These are phyloP conservation scores for Cicer yamashitae DNA, from an alignment of 306 rosid genomes.

Conservation along the genomic window DNA sequence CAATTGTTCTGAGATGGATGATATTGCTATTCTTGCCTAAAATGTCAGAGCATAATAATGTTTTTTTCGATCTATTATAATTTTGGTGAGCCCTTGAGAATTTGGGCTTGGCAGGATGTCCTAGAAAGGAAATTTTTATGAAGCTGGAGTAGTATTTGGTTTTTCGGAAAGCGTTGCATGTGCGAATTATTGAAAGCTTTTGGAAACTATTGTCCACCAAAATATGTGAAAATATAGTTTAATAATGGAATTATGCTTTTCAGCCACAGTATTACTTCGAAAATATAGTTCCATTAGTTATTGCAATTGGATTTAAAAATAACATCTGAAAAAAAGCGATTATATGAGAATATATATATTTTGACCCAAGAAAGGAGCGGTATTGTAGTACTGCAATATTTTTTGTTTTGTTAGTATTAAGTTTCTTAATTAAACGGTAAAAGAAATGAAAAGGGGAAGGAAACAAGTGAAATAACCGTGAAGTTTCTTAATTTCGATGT, in stretches of 20 bases:
- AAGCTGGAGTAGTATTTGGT: neutral
- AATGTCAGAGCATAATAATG: neutral
- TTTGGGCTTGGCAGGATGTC: neutral
- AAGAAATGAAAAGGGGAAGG: neutral
- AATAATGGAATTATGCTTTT: neutral
- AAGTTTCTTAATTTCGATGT: constrained; percentile 43
- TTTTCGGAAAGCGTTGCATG: neutral
- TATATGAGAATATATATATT: too few relatives aligned
- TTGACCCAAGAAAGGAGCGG: neutral
- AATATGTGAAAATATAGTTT: neutral
- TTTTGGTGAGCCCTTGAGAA: neutral
- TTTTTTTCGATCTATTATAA: neutral
- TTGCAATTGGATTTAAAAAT: too few relatives aligned
- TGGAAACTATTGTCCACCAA: neutral
- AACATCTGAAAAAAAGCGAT: too few relatives aligned
- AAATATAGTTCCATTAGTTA: too few relatives aligned
- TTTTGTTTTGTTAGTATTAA: neutral
- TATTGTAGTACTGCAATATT: neutral
- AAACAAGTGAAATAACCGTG: constrained; percentile 44
- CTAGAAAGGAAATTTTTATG: neutral
- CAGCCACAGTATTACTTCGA: too few relatives aligned
- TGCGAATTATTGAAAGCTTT: neutral
- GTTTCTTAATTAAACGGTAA: neutral
- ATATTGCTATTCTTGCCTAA: neutral
- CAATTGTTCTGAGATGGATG: neutral